A percentile compares a stretch with the other conserved stretches of the same genome.
phyloP scores from a whole-genome alignment of 73 alveolate species.

The Paramecium pentaurelia region DNA sequence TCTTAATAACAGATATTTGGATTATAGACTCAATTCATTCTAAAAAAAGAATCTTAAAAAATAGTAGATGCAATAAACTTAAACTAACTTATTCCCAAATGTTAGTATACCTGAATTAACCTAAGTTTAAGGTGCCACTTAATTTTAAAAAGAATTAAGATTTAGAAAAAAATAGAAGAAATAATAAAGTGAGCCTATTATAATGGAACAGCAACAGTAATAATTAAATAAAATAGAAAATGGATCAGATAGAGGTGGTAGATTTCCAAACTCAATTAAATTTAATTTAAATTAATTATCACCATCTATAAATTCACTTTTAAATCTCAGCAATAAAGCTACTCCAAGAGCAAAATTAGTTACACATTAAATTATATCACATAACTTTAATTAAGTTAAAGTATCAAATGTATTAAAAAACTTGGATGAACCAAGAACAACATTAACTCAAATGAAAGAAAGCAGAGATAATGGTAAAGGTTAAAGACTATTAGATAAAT shows the following conservation, averaged over 20 bases:
- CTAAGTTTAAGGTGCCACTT: neutral
- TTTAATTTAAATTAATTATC: neutral
- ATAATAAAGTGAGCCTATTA: neutral
- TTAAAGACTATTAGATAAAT: neutral
- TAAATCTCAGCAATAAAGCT: neutral
- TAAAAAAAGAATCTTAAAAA: neutral
- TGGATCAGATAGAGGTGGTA: neutral
- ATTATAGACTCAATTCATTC: neutral
- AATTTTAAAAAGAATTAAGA: neutral
- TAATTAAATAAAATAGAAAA: neutral
- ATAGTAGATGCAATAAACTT: neutral
- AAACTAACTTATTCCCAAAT: neutral
- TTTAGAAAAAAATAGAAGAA: neutral
- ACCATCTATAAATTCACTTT: neutral
- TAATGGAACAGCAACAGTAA: neutral
- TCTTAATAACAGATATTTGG: neutral
- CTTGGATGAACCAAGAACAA: neutral
- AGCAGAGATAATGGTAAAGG: neutral
- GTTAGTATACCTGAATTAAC: neutral
- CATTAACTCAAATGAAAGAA: neutral
- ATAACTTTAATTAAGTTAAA: neutral
- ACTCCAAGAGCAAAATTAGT: neutral
- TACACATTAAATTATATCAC: neutral
- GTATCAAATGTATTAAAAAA: neutral
- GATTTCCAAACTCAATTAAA: conserved; percentile 12